Evolutionary conservation across 345 rosid genomes (phyloP).

Genomic region (Salix caprea): DNA sequence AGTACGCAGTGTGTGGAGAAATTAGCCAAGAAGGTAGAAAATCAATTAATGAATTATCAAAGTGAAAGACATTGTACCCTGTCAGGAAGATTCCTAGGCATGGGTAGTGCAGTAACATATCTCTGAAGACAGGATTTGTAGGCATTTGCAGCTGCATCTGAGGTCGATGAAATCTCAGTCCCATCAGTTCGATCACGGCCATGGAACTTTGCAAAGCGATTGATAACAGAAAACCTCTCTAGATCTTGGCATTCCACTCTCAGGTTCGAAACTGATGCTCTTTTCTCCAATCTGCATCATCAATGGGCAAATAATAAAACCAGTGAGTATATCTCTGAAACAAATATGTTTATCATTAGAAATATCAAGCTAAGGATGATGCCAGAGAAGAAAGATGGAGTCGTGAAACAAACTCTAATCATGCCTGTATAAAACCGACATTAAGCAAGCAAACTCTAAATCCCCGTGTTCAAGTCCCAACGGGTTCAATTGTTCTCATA

Average conservation of each 20-base stretch:
- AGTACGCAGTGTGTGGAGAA: slow-evolving; percentile 19
- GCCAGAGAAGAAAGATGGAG: background rate
- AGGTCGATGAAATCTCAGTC: slow-evolving; percentile 42
- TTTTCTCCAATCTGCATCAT: slow-evolving; percentile 64
- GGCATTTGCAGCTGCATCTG: slow-evolving; percentile 34
- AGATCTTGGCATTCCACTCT: slow-evolving; percentile 77
- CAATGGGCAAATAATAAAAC: slow-evolving; percentile 2
- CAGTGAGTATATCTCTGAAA: background rate
- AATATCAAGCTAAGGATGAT: background rate
- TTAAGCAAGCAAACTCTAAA: background rate
- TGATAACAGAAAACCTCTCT: slow-evolving; percentile 73
- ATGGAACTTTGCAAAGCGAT: slow-evolving; percentile 90
- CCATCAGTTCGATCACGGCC: slow-evolving; percentile 54
- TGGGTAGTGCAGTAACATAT: slow-evolving; percentile 78
- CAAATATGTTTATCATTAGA: background rate
- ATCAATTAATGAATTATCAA: slow-evolving; percentile 51
- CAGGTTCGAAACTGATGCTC: slow-evolving; percentile 58
- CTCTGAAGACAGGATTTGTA: slow-evolving; percentile 60
- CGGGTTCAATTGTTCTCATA: background rate
- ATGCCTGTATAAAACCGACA: background rate
- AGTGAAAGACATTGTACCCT: slow-evolving; percentile 87
- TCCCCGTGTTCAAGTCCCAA: background rate
- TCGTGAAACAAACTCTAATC: background rate
- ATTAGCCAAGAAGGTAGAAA: slow-evolving; percentile 23
- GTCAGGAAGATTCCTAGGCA: slow-evolving; percentile 86